Evolutionary conservation across 2,329 filamentous ascomycete genomes (phyloP).

Genomic region (Thelonectria blattea): DNA sequence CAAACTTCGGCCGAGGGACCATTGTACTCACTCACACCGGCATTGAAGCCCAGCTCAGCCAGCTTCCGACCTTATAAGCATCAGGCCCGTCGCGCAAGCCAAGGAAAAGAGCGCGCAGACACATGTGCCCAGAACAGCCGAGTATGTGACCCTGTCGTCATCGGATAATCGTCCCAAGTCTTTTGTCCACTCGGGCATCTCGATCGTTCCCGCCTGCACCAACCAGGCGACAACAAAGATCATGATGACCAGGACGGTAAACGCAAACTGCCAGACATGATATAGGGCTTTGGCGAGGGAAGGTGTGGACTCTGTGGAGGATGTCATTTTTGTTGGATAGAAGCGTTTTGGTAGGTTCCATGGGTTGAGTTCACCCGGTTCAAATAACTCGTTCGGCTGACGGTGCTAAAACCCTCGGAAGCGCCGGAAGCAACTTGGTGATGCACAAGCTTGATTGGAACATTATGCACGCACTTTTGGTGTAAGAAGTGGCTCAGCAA

Average conservation of each 20-base stretch:
- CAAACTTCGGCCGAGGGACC: too few relatives aligned
- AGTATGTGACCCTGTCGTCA: slow-evolving; percentile 13
- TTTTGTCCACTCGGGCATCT: slow-evolving; percentile 25
- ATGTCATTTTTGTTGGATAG: neutral
- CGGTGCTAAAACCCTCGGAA: too few relatives aligned
- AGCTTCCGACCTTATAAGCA: neutral
- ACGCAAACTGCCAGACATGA: slow-evolving; percentile 2
- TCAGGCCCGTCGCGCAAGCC: neutral
- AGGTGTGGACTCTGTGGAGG: neutral
- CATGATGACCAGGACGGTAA: slow-evolving; percentile 6
- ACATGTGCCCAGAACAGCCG: neutral
- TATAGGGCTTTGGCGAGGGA: neutral
- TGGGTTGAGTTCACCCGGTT: neutral
- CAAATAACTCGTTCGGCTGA: too few relatives aligned
- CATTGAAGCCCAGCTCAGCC: neutral
- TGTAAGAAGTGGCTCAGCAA: neutral
- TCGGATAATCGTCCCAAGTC: slow-evolving; percentile 10
- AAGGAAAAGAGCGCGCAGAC: neutral
- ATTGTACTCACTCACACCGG: neutral
- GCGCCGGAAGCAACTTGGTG: neutral
- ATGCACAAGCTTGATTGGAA: neutral
- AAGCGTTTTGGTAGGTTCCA: neutral
- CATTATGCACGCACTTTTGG: neutral
- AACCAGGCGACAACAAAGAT: slow-evolving; percentile 19
- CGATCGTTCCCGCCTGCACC: slow-evolving; percentile 17